Evolutionary conservation across 129 eudicot genomes (phyloP).

Genomic region (Apium graveolens): DNA sequence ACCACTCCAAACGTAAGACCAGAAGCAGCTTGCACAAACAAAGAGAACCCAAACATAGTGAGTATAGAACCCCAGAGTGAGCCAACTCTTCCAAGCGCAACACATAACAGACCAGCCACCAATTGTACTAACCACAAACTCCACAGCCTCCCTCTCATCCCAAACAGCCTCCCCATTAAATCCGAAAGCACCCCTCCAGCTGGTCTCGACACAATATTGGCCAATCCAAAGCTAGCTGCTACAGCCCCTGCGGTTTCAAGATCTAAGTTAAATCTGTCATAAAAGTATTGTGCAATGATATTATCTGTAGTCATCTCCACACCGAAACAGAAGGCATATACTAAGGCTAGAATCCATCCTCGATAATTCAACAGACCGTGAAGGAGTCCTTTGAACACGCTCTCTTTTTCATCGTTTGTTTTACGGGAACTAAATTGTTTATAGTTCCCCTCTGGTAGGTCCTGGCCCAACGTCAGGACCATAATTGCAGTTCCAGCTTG

Average conservation of each 20-base stretch:
- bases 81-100: slow-evolving; percentile 38
- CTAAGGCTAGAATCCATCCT: slow-evolving; percentile 60
- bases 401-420: background rate
- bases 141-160: slow-evolving; percentile 84
- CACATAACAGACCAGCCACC: slow-evolving; percentile 62
- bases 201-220: slow-evolving; percentile 16
- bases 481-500: slow-evolving; percentile 39
- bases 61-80: slow-evolving; percentile 51
- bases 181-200: slow-evolving; percentile 69
- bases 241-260: slow-evolving; percentile 53
- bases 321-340: slow-evolving; percentile 56
- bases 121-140: slow-evolving; percentile 62
- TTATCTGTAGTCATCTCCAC: slow-evolving; percentile 69
- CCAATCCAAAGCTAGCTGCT: slow-evolving; percentile 70
- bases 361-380: slow-evolving; percentile 52
- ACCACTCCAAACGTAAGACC: slow-evolving; percentile 76
- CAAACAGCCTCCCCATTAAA: slow-evolving; percentile 47
- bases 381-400: slow-evolving; percentile 10
- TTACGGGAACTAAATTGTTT: background rate
- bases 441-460: slow-evolving; percentile 46
- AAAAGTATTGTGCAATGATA: slow-evolving; percentile 62
- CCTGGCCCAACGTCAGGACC: slow-evolving; percentile 55
- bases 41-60: slow-evolving; percentile 54
- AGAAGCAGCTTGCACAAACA: slow-evolving; percentile 71
- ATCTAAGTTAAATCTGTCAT: slow-evolving; percentile 47